Conservation (phyloP, 345 rosid species). For the Raphanus sativus region DNA sequence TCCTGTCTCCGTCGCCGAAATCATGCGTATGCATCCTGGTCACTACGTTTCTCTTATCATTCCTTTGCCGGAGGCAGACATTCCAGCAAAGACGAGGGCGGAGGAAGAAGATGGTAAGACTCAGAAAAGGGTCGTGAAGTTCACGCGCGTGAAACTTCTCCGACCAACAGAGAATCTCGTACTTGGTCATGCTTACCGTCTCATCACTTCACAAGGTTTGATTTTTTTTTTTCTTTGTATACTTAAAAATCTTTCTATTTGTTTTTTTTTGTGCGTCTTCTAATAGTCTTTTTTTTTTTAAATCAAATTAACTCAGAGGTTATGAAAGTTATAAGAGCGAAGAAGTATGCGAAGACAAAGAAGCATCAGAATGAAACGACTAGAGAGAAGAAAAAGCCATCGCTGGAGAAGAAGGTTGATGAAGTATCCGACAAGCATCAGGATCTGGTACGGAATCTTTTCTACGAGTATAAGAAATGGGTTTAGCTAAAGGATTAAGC, state of each 20-base stretch:
- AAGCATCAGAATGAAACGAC: conserved; percentile 50
- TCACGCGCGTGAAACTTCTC: conserved; percentile 91
- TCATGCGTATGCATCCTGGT: conserved; percentile 83
- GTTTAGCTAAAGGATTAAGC: conserved; percentile 8
- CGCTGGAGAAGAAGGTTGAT: conserved; percentile 37
- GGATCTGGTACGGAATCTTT: conserved; percentile 28
- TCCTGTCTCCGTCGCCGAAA: conserved; percentile 65
- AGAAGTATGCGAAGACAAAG: conserved; percentile 72
- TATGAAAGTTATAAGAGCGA: conserved; percentile 75
- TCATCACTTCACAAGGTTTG: conserved; percentile 88
- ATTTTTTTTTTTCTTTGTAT: background rate
- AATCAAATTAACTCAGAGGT: conserved; percentile 53
- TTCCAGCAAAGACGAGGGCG: conserved; percentile 17
- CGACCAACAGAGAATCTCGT: conserved; percentile 75
- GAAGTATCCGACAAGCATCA: conserved; percentile 37
- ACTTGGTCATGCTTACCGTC: conserved; percentile 94
- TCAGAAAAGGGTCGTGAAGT: conserved; percentile 34
- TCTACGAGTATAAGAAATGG: background rate
- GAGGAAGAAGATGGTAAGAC: conserved; percentile 9
- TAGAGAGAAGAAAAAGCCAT: conserved; percentile 39
- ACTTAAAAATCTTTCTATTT: background rate
- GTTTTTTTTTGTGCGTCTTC: too few relatives aligned
- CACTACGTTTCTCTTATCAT: conserved; percentile 93
- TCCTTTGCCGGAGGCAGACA: conserved; percentile 59
- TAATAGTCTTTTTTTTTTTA: background rate